A percentile compares a stretch with the other conserved stretches of the same genome.
Conservation (phyloP, 2,329 filamentous ascomycete species). For the Apiospora pterosperma region DNA sequence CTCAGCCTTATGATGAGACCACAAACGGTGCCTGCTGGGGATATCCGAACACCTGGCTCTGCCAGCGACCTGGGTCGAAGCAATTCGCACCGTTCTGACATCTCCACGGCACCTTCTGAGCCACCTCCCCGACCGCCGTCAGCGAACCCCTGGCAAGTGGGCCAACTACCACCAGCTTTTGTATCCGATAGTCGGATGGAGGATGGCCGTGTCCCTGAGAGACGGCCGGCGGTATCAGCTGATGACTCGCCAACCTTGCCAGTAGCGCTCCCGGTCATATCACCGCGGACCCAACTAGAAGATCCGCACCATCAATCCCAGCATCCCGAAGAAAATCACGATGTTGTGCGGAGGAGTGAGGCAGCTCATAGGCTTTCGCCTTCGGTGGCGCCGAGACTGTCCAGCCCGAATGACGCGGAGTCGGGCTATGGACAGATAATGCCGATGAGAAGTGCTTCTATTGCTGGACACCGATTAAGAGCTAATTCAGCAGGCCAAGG, state of each 20-base stretch:
- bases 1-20: constrained; percentile 17
- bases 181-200: constrained; percentile 11
- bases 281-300: not conserved
- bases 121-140: constrained; percentile 33
- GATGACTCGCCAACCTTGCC: constrained; percentile 28
- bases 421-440: not conserved
- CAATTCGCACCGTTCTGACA: constrained; percentile 20
- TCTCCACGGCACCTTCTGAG: constrained; percentile 21
- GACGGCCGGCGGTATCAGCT: constrained; percentile 15
- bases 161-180: constrained; percentile 17
- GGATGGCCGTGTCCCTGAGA: constrained; percentile 18
- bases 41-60: constrained; percentile 7
- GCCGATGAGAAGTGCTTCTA: not conserved
- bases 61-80: constrained; percentile 16
- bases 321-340: not conserved
- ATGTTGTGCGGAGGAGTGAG: not conserved
- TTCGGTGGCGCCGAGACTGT: not conserved
- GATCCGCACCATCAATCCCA: not conserved
- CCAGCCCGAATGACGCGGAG: not conserved
- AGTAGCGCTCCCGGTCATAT: not conserved
- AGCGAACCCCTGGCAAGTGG: constrained; percentile 40
- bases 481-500: not conserved
- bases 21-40: constrained; percentile 20
- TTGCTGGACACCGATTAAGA: not conserved
- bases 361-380: not conserved